Evolutionary conservation across 2,329 filamentous ascomycete species (phyloP).

Genomic region (Furcasterigmium furcatum): DNA sequence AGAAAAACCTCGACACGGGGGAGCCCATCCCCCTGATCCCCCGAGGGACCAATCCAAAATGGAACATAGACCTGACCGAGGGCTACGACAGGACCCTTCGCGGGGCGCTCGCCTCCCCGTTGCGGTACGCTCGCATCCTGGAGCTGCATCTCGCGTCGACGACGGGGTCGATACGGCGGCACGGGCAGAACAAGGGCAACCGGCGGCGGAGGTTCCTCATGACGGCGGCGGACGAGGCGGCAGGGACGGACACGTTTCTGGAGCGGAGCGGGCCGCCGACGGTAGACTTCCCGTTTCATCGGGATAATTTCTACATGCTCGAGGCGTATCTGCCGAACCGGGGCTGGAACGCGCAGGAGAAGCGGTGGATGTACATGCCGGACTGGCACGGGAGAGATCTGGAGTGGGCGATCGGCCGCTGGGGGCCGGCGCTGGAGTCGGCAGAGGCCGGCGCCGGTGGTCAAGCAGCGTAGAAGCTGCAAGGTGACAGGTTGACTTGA

Average conservation of each 20-base stretch:
- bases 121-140: constrained; percentile 44
- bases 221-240: constrained; percentile 33
- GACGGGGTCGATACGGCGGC: constrained; percentile 25
- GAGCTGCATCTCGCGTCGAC: constrained; percentile 23
- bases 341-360: constrained; percentile 42
- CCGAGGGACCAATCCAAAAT: constrained; percentile 40
- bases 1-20: constrained; percentile 43
- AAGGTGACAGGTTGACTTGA: no score
- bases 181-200: constrained; percentile 46
- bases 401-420: constrained; percentile 7
- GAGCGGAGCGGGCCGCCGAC: constrained; percentile 45
- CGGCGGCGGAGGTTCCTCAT: constrained; percentile 28
- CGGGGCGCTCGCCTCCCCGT: constrained; percentile 39
- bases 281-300: constrained; percentile 48
- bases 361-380: constrained; percentile 46
- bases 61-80: constrained; percentile 44
- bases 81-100: constrained; percentile 39
- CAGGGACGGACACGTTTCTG: constrained; percentile 48
- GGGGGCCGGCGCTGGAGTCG: not conserved
- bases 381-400: constrained; percentile 36
- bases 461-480: no score
- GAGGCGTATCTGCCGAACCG: constrained; percentile 55
- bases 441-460: no score
- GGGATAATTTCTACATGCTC: constrained; percentile 58
- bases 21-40: constrained; percentile 49